Base-by-base conservation (phyloP, 2,329 filamentous ascomycete species). In the Anisogramma anomala region DNA sequence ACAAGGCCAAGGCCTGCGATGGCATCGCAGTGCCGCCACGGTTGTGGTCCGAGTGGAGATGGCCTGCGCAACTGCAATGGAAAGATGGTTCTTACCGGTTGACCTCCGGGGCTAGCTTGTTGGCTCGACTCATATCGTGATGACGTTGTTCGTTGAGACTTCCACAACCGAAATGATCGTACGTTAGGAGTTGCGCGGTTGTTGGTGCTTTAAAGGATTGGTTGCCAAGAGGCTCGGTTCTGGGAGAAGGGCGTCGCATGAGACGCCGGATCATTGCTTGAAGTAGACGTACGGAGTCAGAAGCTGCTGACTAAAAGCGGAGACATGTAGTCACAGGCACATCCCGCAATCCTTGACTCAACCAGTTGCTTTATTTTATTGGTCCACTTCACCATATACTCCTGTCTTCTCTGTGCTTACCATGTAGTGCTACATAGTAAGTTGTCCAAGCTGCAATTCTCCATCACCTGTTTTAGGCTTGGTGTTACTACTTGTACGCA, bases 81-180 rank as follows among this genome's bases (percentile, higher is more conserved):
- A 39, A 32, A 30, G 51, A 53, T 55, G 55, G 54, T 45, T 71
- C 82, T 61, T 71, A 93, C 87, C 87, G 83, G 75, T 96, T 96
- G 72, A 95, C 88, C 84, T 98, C 91, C 69, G 91, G 88, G 71
- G 88, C 88, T 76, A 96, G 83, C 79, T 95, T 96, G 70, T 81
- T 82, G 72, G 79, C 80, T 71, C 85, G 83, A 86, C 82, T 93
- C 86, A 94, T 94, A 80, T 79, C 82, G 87, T 78, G 73, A 68
- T 67, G 63, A 58, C 45, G 39, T 26, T 45, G 39, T 33, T 36
- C 33, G 39, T 36, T 42, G 27, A 33, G 22, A 42, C 33, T 23
- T 48, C 43, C 30, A 45, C 45, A 37, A 39, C 39, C 39, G 33
- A 23, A 36, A 15, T 38, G 43, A 35, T 40, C 28, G 38, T 41